phyloP scores from a whole-genome alignment of 108 stramenopile genomes.

The Cylindrotheca fusiformis region DNA sequence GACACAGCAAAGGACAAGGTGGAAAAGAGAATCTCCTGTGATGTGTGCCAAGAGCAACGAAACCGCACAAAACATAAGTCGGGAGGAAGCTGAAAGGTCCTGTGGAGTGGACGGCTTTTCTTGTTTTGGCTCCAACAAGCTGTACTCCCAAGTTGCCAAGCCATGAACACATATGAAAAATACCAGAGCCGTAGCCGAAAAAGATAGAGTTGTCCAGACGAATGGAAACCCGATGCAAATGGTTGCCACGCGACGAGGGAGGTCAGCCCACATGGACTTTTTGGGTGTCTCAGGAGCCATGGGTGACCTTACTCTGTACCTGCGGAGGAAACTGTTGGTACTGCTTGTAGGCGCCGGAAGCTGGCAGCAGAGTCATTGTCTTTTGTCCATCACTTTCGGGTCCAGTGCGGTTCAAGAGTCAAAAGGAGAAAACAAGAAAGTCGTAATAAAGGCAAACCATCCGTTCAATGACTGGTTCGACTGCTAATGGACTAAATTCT shows the following conservation, averaged over 20 bases:
- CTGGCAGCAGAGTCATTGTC: no score
- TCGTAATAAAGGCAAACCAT: no score
- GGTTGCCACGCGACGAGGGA: constrained; percentile 70
- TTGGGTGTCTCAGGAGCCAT: neutral
- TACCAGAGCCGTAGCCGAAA: constrained; percentile 34
- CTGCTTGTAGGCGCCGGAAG: no score
- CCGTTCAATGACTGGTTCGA: no score
- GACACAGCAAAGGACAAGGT: constrained; percentile 7
- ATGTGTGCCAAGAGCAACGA: constrained; percentile 27
- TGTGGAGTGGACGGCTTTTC: neutral
- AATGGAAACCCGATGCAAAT: constrained; percentile 72
- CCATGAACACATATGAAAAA: constrained; percentile 55
- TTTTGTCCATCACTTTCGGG: no score
- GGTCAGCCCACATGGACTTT: constrained; percentile 45
- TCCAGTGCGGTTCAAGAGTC: no score
- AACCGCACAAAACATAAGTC: constrained; percentile 15
- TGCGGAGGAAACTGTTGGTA: no score
- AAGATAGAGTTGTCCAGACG: constrained; percentile 43
- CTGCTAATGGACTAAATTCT: no score
- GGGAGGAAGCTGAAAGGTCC: neutral
- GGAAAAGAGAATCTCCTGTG: constrained; percentile 5
- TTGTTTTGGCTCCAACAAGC: constrained; percentile 21
- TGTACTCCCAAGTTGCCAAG: constrained; percentile 20
- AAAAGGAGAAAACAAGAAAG: no score
- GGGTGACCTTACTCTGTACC: no score